Conservation (phyloP, 371 early-diverging fungal species). For the Rhizopus delemar region DNA sequence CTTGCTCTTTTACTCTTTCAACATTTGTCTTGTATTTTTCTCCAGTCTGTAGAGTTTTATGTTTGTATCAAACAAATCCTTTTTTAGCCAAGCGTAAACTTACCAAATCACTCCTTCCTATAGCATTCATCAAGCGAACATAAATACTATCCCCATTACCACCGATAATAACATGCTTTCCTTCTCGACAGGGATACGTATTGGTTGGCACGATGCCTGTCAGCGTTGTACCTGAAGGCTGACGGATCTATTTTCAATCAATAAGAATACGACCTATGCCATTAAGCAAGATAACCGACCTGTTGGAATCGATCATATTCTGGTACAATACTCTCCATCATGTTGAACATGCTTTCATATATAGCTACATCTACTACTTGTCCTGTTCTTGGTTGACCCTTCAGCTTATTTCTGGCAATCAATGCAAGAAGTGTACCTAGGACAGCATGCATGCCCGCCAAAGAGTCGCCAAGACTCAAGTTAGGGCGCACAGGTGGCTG, state of each 20-base stretch:
- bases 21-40: slow-evolving; percentile 49
- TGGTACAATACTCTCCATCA: slow-evolving; percentile 60
- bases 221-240: slow-evolving; percentile 58
- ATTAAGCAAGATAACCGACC: slow-evolving; percentile 20
- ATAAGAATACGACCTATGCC: neutral
- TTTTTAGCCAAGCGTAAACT: neutral
- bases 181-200: slow-evolving; percentile 56
- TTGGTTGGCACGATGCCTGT: slow-evolving; percentile 64
- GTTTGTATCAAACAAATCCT: neutral
- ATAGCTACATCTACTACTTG: slow-evolving; percentile 64
- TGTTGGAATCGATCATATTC: slow-evolving; percentile 54
- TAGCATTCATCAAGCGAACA: slow-evolving; percentile 53
- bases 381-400: slow-evolving; percentile 28
- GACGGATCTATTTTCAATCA: slow-evolving; percentile 35
- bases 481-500: slow-evolving; percentile 58
- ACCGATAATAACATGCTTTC: slow-evolving; percentile 59
- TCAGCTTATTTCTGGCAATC: slow-evolving; percentile 42
- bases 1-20: slow-evolving; percentile 48
- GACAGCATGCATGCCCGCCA: slow-evolving; percentile 60
- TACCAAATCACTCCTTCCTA: slow-evolving; percentile 54
- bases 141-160: slow-evolving; percentile 63
- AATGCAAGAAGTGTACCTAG: slow-evolving; percentile 49
- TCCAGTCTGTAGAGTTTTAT: slow-evolving; percentile 29
- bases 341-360: slow-evolving; percentile 56
- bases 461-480: slow-evolving; percentile 57